Evolutionary conservation across 1,284 basidiomycete species (phyloP).

Genomic region (Agroathelia rolfsii): DNA sequence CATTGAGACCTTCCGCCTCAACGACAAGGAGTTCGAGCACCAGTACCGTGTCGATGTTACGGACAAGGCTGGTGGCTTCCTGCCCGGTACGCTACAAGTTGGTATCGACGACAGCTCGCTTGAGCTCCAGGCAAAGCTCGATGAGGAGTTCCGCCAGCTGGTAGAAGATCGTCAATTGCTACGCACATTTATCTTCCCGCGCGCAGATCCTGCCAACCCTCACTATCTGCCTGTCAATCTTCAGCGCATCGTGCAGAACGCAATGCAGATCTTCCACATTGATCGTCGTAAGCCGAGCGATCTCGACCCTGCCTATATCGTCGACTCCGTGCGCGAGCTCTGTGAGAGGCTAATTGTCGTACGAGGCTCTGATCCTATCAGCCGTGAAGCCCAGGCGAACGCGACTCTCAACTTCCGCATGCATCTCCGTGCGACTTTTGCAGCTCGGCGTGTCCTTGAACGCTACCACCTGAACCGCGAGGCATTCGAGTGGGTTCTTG

Average conservation of each 20-base stretch:
- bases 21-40: slow-evolving; percentile 78
- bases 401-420: slow-evolving; percentile 91
- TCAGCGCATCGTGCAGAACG: slow-evolving; percentile 90
- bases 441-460: slow-evolving; percentile 77
- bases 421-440: slow-evolving; percentile 83
- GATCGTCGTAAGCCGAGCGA: slow-evolving; percentile 90
- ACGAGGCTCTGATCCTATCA: slow-evolving; percentile 75
- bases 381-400: slow-evolving; percentile 75
- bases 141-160: slow-evolving; percentile 81
- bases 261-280: slow-evolving; percentile 95
- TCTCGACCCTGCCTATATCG: slow-evolving; percentile 81
- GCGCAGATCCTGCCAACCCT: slow-evolving; percentile 60
- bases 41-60: slow-evolving; percentile 92
- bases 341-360: slow-evolving; percentile 73
- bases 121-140: slow-evolving; percentile 83
- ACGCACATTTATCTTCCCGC: slow-evolving; percentile 79
- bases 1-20: slow-evolving; percentile 83
- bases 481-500: slow-evolving; percentile 96
- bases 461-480: slow-evolving; percentile 79
- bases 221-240: slow-evolving; percentile 91
- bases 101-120: slow-evolving; percentile 88
- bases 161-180: slow-evolving; percentile 68
- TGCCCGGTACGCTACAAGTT: slow-evolving; percentile 79
- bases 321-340: slow-evolving; percentile 70
- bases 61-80: slow-evolving; percentile 67